Evolutionary conservation across 2,329 filamentous ascomycete genomes (phyloP), one percentile per base, ranked within the genome.

Genomic region (Trichoderma aggressivum): DNA sequence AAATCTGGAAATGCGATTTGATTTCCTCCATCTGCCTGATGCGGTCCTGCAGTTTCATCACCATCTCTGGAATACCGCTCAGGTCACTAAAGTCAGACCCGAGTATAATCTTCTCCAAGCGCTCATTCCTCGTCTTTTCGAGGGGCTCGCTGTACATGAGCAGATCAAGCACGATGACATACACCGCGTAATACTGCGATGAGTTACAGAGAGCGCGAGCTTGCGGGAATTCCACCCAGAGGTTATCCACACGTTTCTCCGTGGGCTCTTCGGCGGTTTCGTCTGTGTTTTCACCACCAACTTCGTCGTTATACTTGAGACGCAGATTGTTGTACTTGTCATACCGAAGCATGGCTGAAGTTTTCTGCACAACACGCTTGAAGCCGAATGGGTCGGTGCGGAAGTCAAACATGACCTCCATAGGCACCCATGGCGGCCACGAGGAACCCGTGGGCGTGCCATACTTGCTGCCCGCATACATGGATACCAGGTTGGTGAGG

Each of bases 321-420:
- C 96, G 94, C 70, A 99, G 86, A 16, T 94, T 95, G 80, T 99
- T 99, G 89, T 95, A 98, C 81, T 99, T 98, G 85, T 99, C 95
- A 80, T 97, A 98, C 72, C 95, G 90, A 75, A 99, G 86, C 83
- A 92, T 94, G 26, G 95, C 96, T 6, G 95, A 99, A 1, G 96
- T 99, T 80, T 97, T 95, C 80, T 98, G 94, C 12, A 99, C 94
- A 34, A 99, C 94, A 72, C 96, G 90, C 79, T 95, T 95, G 85
- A 99, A 99, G n/a, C 97, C 96, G 77, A 97, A 97, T 0, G 96
- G 95, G 80, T 97, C 94, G 7, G 92, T 88, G 74, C 95, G 86
- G 81, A 98, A 99, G 80, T 98, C 94, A 77, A 97, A 98, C 91
- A 99, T 98, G 76, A 97, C 93, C 82, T 99, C 96, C 84, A 99